phyloP scores from a whole-genome alignment of 176 grass and related monocot species.

The Juncus effusus region DNA sequence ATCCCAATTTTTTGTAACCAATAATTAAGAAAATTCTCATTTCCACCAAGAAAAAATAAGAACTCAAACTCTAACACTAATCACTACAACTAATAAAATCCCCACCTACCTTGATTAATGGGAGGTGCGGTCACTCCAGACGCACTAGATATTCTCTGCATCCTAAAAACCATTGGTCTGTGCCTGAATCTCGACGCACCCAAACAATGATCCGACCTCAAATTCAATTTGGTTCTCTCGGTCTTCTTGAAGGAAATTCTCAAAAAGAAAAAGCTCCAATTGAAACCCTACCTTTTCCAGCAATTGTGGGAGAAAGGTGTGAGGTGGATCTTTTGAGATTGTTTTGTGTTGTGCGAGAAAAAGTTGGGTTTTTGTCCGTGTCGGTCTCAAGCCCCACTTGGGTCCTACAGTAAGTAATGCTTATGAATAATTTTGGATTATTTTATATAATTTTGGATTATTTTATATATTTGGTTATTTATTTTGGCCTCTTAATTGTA shows the following conservation, averaged over 20 bases:
- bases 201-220: conserved; percentile 5
- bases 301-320: conserved; percentile 18
- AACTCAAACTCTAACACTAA: too few relatives aligned
- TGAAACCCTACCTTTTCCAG: conserved; percentile 14
- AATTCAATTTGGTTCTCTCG: conserved; percentile 9
- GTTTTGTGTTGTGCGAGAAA: conserved; percentile 10
- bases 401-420: conserved; percentile 19
- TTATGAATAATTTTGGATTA: too few relatives aligned
- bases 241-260: conserved; percentile 19
- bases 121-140: conserved; percentile 1
- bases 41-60: too few relatives aligned
- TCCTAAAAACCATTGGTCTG: conserved; percentile 2
- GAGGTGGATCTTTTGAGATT: conserved; percentile 14
- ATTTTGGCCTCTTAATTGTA: too few relatives aligned
- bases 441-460: too few relatives aligned
- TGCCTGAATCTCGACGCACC: conserved; percentile 8
- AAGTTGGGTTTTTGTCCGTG: neutral
- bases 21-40: too few relatives aligned
- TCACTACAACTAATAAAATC: too few relatives aligned
- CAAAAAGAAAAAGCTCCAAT: neutral
- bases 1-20: too few relatives aligned
- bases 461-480: too few relatives aligned
- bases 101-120: too few relatives aligned
- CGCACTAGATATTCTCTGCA: conserved; percentile 15
- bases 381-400: neutral